A percentile compares a stretch with the other conserved stretches of the same genome.
Evolutionary conservation across 805 yeast genomes (phyloP).

Genomic region (Hanseniaspora lindneri): DNA sequence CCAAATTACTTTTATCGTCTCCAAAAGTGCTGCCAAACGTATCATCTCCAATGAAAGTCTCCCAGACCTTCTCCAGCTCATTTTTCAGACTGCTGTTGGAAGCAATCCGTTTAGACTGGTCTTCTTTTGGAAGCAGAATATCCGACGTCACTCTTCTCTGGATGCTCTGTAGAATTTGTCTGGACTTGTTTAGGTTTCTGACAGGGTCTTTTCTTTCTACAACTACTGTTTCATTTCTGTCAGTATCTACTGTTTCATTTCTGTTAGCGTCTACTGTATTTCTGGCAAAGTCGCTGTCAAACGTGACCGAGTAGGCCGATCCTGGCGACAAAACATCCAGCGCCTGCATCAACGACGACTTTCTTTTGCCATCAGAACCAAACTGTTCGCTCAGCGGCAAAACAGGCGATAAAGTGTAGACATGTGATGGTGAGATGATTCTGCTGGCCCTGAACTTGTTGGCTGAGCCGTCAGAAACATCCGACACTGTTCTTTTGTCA

Average conservation of each 20-base stretch:
- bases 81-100: conserved; percentile 5
- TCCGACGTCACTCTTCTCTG: conserved; percentile 9
- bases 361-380: background rate
- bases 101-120: background rate
- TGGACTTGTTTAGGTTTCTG: background rate
- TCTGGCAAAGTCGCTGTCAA: background rate
- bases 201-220: background rate
- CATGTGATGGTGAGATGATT: conserved; percentile 9
- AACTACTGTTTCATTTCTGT: background rate
- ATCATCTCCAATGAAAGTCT: background rate
- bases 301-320: background rate
- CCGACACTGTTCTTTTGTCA: background rate
- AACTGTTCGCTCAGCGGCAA: background rate
- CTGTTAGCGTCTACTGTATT: background rate
- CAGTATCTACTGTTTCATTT: background rate
- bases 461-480: background rate
- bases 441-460: conserved; percentile 6
- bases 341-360: background rate
- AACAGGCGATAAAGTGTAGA: conserved; percentile 3
- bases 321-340: background rate
- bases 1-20: background rate
- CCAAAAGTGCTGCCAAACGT: background rate
- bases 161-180: conserved; percentile 5
- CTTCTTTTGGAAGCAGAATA: background rate
- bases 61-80: conserved; percentile 12